A percentile compares a stretch with the other conserved stretches of the same genome.
phyloP scores from a whole-genome alignment of 371 early-diverging fungal species.

The Lichtheimia ramosa region DNA sequence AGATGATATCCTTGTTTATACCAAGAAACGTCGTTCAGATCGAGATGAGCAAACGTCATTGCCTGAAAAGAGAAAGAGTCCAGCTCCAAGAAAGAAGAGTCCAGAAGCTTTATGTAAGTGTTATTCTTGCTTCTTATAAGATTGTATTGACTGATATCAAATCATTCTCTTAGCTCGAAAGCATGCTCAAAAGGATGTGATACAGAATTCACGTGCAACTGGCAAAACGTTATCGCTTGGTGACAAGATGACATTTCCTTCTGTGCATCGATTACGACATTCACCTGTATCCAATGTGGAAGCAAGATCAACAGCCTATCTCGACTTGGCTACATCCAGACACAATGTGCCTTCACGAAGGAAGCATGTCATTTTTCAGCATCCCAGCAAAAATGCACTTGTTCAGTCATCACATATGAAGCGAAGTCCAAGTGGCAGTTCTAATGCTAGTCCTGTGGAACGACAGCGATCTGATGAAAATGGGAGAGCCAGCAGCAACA shows the following conservation, averaged over 20 bases:
- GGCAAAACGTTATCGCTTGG: background rate
- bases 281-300: background rate
- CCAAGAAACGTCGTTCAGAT: conserved; percentile 27
- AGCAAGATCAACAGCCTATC: conserved; percentile 30
- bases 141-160: too few relatives aligned
- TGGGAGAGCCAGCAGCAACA: too few relatives aligned
- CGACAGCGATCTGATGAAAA: too few relatives aligned
- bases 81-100: too few relatives aligned
- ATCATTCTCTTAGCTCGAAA: too few relatives aligned
- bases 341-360: conserved; percentile 14
- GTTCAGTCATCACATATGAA: conserved; percentile 10
- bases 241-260: background rate
- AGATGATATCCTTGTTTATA: conserved; percentile 68
- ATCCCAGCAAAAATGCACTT: background rate
- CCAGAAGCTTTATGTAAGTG: background rate
- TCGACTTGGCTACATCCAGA: conserved; percentile 35
- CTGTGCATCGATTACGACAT: background rate
- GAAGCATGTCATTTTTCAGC: conserved; percentile 13
- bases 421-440: background rate
- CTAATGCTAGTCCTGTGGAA: too few relatives aligned
- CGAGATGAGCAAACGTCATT: background rate
- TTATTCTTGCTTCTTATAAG: too few relatives aligned
- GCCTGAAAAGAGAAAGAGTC: background rate
- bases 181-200: too few relatives aligned
- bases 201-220: too few relatives aligned